A percentile compares a stretch with the other conserved stretches of the same genome.
Evolutionary conservation across 176 grass and related monocot species (phyloP).

Genomic region (Oryza punctata): DNA sequence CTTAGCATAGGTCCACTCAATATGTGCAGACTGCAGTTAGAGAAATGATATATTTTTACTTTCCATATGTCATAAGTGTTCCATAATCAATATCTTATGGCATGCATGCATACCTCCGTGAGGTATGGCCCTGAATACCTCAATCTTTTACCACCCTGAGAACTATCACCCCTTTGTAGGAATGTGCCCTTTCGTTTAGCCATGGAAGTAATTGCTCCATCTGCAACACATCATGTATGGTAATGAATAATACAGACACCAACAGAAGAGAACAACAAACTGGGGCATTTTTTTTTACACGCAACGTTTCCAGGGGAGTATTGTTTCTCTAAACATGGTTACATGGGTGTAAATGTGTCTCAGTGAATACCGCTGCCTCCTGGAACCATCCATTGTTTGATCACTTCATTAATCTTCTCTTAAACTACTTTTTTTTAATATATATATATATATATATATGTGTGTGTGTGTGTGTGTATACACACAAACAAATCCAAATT

Average conservation of each 20-base stretch:
- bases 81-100: too few species aligned
- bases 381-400: too few species aligned
- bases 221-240: neutral
- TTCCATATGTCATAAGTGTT: too few species aligned
- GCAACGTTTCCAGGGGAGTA: neutral
- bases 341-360: neutral
- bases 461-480: too few species aligned
- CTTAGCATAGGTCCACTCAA: too few species aligned
- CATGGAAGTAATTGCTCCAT: neutral
- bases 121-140: neutral
- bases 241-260: neutral
- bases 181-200: neutral
- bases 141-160: neutral
- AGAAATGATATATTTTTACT: neutral
- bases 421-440: too few species aligned
- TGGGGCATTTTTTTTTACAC: neutral
- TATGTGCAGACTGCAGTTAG: neutral
- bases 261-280: neutral
- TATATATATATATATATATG: too few species aligned
- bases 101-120: neutral
- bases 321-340: neutral
- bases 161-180: neutral
- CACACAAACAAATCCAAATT: too few species aligned
- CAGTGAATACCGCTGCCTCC: too few species aligned
- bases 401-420: too few species aligned